A percentile compares a stretch with the other conserved stretches of the same genome.
Evolutionary conservation across 1,284 basidiomycete species (phyloP).

Genomic region (Anthracocystis panici-leucophaei): DNA sequence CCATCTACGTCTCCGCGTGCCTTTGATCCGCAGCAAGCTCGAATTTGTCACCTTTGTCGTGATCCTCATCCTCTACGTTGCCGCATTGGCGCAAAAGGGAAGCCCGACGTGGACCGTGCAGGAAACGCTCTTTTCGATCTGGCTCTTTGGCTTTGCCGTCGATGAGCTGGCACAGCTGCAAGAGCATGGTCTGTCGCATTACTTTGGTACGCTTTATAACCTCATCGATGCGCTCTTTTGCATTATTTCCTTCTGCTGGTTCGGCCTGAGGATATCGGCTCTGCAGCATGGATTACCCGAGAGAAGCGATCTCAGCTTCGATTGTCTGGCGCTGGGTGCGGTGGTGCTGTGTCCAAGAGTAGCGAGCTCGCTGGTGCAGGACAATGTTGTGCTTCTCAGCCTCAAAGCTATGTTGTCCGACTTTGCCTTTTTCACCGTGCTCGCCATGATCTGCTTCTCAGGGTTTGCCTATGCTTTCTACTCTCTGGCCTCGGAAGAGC

Average conservation of each 20-base stretch:
- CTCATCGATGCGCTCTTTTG: conserved; percentile 61
- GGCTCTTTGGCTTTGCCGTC: conserved; percentile 78
- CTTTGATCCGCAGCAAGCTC: conserved; percentile 86
- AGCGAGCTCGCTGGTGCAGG: conserved; percentile 69
- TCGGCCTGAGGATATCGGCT: conserved; percentile 66
- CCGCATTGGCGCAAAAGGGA: conserved; percentile 64
- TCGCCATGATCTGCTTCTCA: conserved; percentile 77
- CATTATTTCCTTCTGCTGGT: conserved; percentile 67
- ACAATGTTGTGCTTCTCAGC: conserved; percentile 70
- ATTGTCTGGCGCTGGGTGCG: conserved; percentile 67
- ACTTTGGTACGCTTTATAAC: conserved; percentile 67
- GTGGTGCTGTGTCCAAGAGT: conserved; percentile 69
- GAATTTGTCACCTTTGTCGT: conserved; percentile 81
- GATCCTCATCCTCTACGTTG: conserved; percentile 62
- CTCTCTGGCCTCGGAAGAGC: conserved; percentile 74
- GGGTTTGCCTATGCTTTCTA: conserved; percentile 91
- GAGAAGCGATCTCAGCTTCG: conserved; percentile 65
- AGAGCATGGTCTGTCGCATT: conserved; percentile 88
- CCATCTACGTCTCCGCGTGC: conserved; percentile 94
- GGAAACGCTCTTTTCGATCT: conserved; percentile 59
- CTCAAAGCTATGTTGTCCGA: conserved; percentile 78
- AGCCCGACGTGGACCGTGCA: conserved; percentile 49
- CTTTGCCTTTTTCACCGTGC: conserved; percentile 77
- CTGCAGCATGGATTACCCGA: conserved; percentile 55
- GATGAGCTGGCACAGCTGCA: conserved; percentile 94